phyloP scores from a whole-genome alignment of 805 yeast genomes.

The Tetrapisispora namnaoensis region DNA sequence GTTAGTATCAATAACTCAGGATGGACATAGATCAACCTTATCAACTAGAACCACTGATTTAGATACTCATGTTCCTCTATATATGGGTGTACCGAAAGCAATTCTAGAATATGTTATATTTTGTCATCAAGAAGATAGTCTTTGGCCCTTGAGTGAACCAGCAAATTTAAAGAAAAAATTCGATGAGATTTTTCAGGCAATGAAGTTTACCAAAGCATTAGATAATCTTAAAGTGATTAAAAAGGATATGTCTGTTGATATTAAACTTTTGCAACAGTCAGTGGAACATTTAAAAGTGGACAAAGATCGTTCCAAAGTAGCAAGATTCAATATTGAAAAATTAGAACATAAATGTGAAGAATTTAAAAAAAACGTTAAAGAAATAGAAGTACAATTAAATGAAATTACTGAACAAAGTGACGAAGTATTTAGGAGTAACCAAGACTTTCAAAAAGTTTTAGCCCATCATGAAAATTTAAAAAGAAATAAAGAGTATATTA shows the following conservation, averaged over 20 bases:
- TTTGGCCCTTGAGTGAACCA: constrained; percentile 96
- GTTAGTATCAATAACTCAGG: constrained; percentile 47
- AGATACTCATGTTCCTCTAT: constrained; percentile 69
- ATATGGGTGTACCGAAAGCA: constrained; percentile 81
- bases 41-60: constrained; percentile 78
- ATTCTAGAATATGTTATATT: constrained; percentile 86
- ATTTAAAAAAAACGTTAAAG: constrained; percentile 40
- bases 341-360: constrained; percentile 36
- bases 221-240: constrained; percentile 67
- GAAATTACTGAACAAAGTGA: constrained; percentile 50
- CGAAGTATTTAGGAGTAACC: constrained; percentile 60
- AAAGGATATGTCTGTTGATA: constrained; percentile 69
- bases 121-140: constrained; percentile 94
- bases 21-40: constrained; percentile 62
- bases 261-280: constrained; percentile 65
- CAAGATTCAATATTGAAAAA: constrained; percentile 37
- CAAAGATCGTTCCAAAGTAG: constrained; percentile 56
- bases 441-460: constrained; percentile 65
- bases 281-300: constrained; percentile 71
- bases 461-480: constrained; percentile 51
- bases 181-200: constrained; percentile 94
- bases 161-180: constrained; percentile 79
- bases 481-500: constrained; percentile 36
- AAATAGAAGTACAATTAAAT: constrained; percentile 41
- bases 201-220: constrained; percentile 82